Conservation (phyloP, 495 filamentous ascomycete species). For the Hapsidospora chrysogenum region DNA sequence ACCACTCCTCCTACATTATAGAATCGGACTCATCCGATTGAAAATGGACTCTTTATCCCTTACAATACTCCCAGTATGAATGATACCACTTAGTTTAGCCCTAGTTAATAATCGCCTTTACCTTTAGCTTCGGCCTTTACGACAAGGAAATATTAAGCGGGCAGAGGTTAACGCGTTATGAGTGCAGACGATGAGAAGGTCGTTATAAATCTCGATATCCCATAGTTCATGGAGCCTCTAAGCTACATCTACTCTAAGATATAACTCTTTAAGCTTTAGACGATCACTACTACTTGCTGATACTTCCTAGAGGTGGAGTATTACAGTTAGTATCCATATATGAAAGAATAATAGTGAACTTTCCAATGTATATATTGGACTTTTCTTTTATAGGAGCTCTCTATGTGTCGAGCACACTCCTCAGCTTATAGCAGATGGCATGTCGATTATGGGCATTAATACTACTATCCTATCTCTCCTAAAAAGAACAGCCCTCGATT, state of each 20-base stretch:
- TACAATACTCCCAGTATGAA: constrained; percentile 30
- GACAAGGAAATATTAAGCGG: constrained; percentile 28
- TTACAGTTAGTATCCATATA: constrained; percentile 1
- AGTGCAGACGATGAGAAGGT: constrained; percentile 25
- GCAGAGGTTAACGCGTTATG: constrained; percentile 28
- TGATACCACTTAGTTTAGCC: constrained; percentile 31
- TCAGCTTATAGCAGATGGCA: constrained; percentile 14
- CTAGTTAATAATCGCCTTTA: constrained; percentile 28
- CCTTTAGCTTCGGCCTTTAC: constrained; percentile 10
- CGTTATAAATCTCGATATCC: constrained; percentile 3
- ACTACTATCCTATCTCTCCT: constrained; percentile 11
- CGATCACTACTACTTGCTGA: constrained; percentile 7
- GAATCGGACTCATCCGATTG: not conserved
- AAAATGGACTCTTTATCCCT: constrained; percentile 11
- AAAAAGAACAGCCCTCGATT: constrained; percentile 10
- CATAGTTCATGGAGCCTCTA: constrained; percentile 4
- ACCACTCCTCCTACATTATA: not conserved
- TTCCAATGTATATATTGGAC: not conserved
- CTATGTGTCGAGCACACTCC: constrained; percentile 9
- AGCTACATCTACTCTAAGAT: constrained; percentile 2
- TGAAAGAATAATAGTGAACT: constrained; percentile 1
- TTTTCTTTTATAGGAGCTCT: constrained; percentile 12
- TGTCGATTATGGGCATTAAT: constrained; percentile 9
- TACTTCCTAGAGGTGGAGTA: constrained; percentile 7
- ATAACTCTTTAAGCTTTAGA: not conserved